Evolutionary conservation across 1,139 yeast genomes (phyloP).

Genomic region (Cylindricascospora bacillispora): DNA sequence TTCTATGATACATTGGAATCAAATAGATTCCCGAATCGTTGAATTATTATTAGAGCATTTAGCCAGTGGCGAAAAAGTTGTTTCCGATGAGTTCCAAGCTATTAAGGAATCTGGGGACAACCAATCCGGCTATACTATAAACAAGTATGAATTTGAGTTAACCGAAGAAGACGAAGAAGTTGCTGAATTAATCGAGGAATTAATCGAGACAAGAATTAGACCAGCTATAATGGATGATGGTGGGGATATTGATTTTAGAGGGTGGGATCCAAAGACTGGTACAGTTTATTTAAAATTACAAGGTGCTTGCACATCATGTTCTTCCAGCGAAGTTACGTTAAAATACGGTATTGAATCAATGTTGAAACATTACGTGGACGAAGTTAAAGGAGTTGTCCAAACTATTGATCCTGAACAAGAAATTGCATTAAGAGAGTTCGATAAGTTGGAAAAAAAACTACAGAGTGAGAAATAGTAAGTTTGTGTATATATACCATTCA

Average conservation of each 20-base stretch:
- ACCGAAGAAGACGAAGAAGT: slow-evolving; percentile 38
- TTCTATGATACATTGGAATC: slow-evolving; percentile 49
- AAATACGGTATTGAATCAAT: slow-evolving; percentile 73
- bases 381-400: slow-evolving; percentile 56
- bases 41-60: slow-evolving; percentile 73
- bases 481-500: neutral
- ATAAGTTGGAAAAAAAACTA: slow-evolving; percentile 23
- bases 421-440: slow-evolving; percentile 25
- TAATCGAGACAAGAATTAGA: slow-evolving; percentile 84
- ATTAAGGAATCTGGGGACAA: slow-evolving; percentile 20
- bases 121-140: slow-evolving; percentile 23
- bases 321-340: slow-evolving; percentile 60
- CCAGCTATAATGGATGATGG: slow-evolving; percentile 90
- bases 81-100: slow-evolving; percentile 26
- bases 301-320: slow-evolving; percentile 76
- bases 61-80: slow-evolving; percentile 58
- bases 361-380: slow-evolving; percentile 72
- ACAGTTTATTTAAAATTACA: slow-evolving; percentile 52
- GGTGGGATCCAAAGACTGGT: slow-evolving; percentile 49
- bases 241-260: slow-evolving; percentile 67
- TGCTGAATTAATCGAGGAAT: slow-evolving; percentile 82
- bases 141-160: slow-evolving; percentile 20
- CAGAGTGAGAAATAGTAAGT: slow-evolving; percentile 5
- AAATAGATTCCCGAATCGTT: slow-evolving; percentile 80
- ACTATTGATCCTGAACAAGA: slow-evolving; percentile 35